These are phyloP conservation scores for Candida sp. DNA, from an alignment of 1,139 yeast species.

Conservation along the genomic window DNA sequence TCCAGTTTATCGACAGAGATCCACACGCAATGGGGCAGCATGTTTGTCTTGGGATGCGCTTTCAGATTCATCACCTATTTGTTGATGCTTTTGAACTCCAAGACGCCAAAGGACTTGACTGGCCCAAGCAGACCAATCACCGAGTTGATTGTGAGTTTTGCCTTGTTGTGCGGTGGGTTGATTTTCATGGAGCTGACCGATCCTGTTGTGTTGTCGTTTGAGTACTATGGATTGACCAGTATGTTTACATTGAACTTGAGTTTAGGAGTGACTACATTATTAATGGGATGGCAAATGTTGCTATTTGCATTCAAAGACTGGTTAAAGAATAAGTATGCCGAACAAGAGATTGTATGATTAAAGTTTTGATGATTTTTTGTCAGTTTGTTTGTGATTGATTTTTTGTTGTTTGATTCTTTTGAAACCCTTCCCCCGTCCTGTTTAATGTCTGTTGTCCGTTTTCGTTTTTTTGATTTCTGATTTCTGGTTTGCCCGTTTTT, in stretches of 20 bases:
- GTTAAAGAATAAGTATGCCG: conserved; percentile 26
- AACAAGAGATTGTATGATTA: conserved; percentile 7
- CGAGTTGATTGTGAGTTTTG: conserved; percentile 78
- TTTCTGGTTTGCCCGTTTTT: too few relatives aligned
- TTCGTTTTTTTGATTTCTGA: too few relatives aligned
- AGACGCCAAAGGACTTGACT: conserved; percentile 32
- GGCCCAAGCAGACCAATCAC: conserved; percentile 72
- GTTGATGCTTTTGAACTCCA: conserved; percentile 48
- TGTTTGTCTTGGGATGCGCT: conserved; percentile 77
- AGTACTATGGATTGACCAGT: conserved; percentile 82
- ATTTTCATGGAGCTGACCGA: conserved; percentile 93
- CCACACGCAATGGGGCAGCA: conserved; percentile 92
- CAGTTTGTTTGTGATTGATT: neutral
- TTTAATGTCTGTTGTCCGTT: too few relatives aligned
- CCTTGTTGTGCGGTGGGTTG: conserved; percentile 85
- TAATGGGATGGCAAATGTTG: conserved; percentile 93
- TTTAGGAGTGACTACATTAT: conserved; percentile 74
- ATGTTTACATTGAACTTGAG: conserved; percentile 91
- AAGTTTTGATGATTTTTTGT: neutral
- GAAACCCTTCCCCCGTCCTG: neutral
- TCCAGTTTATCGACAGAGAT: conserved; percentile 74
- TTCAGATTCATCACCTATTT: conserved; percentile 75
- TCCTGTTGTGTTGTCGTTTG: conserved; percentile 81
- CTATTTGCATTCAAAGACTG: conserved; percentile 68
- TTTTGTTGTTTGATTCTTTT: neutral